These are phyloP conservation scores for Trametopsis cervina DNA, from an alignment of 768 basidiomycete species.

Conservation along the genomic window DNA sequence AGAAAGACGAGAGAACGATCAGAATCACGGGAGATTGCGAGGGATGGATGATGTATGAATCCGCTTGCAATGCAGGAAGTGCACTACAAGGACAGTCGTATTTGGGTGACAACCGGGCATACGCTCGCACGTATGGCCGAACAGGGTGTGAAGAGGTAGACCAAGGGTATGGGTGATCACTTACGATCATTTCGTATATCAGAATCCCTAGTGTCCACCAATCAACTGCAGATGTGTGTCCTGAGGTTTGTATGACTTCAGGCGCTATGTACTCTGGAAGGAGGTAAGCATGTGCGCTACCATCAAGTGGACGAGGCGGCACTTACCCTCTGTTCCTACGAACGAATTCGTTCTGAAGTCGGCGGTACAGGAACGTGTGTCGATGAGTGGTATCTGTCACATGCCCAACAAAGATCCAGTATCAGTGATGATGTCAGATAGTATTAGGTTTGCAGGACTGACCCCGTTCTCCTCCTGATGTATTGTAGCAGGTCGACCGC, in stretches of 20 bases:
- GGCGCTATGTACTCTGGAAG: slow-evolving; percentile 98
- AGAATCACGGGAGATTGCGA: slow-evolving; percentile 8
- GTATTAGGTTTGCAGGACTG: slow-evolving; percentile 25
- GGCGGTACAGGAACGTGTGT: slow-evolving; percentile 95
- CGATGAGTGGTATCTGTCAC: slow-evolving; percentile 78
- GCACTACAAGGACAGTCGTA: too few relatives aligned
- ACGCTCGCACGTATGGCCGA: too few relatives aligned
- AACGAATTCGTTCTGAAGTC: slow-evolving; percentile 99
- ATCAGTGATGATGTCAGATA: background rate
- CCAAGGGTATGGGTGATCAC: slow-evolving; percentile 28
- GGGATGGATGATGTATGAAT: background rate
- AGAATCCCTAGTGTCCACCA: slow-evolving; percentile 99
- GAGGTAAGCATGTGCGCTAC: too few relatives aligned
- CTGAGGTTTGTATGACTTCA: slow-evolving; percentile 94
- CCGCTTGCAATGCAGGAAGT: background rate
- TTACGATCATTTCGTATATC: slow-evolving; percentile 98
- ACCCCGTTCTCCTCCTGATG: slow-evolving; percentile 88
- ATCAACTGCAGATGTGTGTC: slow-evolving; percentile 97
- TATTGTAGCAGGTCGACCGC: slow-evolving; percentile 81
- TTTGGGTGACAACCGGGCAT: too few relatives aligned
- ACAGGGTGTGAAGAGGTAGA: too few relatives aligned
- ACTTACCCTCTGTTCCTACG: slow-evolving; percentile 93
- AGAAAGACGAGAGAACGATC: slow-evolving; percentile 17
- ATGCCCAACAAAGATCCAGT: slow-evolving; percentile 3
- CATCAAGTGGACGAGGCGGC: slow-evolving; percentile 8